Evolutionary conservation across 495 filamentous ascomycete genomes (phyloP), one percentile per base, ranked within the genome.

Genomic region (Penicillium paradoxum): DNA sequence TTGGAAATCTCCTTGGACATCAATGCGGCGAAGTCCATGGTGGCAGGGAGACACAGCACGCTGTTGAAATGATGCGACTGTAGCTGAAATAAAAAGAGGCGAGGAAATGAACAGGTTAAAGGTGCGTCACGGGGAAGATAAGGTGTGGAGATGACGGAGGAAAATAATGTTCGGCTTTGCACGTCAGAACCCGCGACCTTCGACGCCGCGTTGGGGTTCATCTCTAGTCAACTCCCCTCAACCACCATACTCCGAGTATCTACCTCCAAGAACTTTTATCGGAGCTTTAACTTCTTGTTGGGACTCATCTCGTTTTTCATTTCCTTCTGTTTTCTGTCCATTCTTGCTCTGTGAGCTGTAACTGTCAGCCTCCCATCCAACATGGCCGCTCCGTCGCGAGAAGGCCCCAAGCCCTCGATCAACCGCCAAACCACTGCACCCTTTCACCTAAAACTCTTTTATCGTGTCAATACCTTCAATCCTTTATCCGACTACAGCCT

Each of bases 1-100:
- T 95, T 90, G 60, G 87, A 80, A 67, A 97, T 95, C 68, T 95
- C 88, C 53, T 86, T 83, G 60, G 87, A 82, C 88, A 98, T 92
- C 36, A 98, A 76, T 9, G 89, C 79, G 42, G 89, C 90, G 78
- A 98, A 97, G 69, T 98, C 91, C 93, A 98, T 98, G 63, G 22
- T 74, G 63, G 64, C 52, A 39, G 47, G 50, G 17, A 45, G 17
- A 4, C n/a, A 13, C 19, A 30, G 42, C 14, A 13, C 29, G 33
- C 39, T 45, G 5, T n/a, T 14, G 24, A 18, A 18, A 15, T 10
- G 36, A 25, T 37, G 19, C 11, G 30, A 51, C 18, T 25, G 6
- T 9, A 30, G 15, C 32, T 39, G 14, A 10, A 29, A 14, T 6
- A 14, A 7, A 24, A 17, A 19, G 13, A 33, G 10, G 6, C 6